These are phyloP conservation scores for Nakazawaea pomicola DNA, from an alignment of 805 yeast species.

Conservation along the genomic window DNA sequence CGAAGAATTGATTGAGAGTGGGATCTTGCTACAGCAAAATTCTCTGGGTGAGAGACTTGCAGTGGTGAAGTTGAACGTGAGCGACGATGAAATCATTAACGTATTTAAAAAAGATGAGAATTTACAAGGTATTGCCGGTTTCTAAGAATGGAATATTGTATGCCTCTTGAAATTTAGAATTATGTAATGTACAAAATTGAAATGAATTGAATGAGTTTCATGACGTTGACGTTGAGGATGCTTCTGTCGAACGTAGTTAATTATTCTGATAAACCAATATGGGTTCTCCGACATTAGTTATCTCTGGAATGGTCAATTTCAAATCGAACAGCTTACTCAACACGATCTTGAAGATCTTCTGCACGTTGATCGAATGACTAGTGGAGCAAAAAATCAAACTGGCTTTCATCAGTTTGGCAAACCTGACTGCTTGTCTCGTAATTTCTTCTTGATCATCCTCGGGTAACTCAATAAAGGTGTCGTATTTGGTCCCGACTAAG, in stretches of 20 bases:
- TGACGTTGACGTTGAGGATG: too few relatives aligned
- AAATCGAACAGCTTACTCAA: constrained; percentile 88
- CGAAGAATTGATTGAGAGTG: constrained; percentile 72
- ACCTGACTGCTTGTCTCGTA: constrained; percentile 75
- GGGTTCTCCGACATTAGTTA: constrained; percentile 87
- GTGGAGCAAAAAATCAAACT: constrained; percentile 85
- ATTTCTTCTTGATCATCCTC: constrained; percentile 79
- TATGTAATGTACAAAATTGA: background rate
- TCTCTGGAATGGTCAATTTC: constrained; percentile 77
- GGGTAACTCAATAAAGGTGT: constrained; percentile 73
- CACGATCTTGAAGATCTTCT: constrained; percentile 87
- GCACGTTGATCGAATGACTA: constrained; percentile 86
- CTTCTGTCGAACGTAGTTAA: constrained; percentile 8
- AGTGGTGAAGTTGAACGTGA: constrained; percentile 57
- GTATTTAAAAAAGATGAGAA: constrained; percentile 55
- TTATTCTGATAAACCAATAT: constrained; percentile 55
- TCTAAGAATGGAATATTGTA: background rate
- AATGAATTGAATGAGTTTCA: background rate
- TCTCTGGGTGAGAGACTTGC: constrained; percentile 64
- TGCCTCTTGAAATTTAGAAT: background rate
- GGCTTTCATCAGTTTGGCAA: constrained; percentile 87
- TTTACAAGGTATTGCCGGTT: constrained; percentile 19
- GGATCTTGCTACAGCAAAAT: constrained; percentile 65
- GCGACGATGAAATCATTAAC: constrained; percentile 62
- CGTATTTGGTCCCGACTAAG: constrained; percentile 91